Evolutionary conservation across 1,139 yeast species (phyloP).

Genomic region (Casaregolazyma lundiana): DNA sequence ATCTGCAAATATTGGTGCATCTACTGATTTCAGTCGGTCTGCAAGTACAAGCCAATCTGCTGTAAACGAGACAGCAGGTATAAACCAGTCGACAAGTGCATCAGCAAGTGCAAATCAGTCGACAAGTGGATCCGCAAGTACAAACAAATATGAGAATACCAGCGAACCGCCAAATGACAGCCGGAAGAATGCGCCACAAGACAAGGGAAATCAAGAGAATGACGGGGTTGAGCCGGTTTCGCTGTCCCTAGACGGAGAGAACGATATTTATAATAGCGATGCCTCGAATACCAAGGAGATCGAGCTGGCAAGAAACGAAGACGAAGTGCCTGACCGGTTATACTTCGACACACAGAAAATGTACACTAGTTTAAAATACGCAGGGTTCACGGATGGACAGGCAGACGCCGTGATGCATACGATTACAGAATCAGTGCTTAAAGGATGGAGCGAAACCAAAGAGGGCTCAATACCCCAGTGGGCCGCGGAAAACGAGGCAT

Average conservation of each 20-base stretch:
- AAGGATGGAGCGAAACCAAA: conserved; percentile 51
- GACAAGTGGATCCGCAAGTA: too few relatives aligned
- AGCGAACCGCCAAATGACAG: background rate
- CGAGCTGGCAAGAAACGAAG: conserved; percentile 9
- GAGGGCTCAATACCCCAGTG: conserved; percentile 57
- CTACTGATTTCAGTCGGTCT: too few relatives aligned
- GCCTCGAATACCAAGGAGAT: conserved; percentile 2
- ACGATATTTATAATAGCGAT: background rate
- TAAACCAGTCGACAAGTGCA: too few relatives aligned
- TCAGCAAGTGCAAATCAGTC: too few relatives aligned
- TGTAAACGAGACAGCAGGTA: too few relatives aligned
- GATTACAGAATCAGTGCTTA: conserved; percentile 33
- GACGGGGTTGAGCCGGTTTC: background rate
- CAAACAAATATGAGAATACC: too few relatives aligned
- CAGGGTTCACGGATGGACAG: conserved; percentile 39
- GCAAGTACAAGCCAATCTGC: too few relatives aligned
- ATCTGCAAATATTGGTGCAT: too few relatives aligned
- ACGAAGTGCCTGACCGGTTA: conserved; percentile 14
- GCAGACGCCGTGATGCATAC: conserved; percentile 38
- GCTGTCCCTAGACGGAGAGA: background rate
- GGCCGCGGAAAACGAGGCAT: conserved; percentile 80
- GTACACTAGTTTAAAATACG: conserved; percentile 32
- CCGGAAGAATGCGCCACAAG: background rate
- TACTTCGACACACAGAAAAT: conserved; percentile 39
- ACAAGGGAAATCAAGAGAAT: background rate